phyloP scores from a whole-genome alignment of 768 basidiomycete genomes.

The Boletus subparvulus region DNA sequence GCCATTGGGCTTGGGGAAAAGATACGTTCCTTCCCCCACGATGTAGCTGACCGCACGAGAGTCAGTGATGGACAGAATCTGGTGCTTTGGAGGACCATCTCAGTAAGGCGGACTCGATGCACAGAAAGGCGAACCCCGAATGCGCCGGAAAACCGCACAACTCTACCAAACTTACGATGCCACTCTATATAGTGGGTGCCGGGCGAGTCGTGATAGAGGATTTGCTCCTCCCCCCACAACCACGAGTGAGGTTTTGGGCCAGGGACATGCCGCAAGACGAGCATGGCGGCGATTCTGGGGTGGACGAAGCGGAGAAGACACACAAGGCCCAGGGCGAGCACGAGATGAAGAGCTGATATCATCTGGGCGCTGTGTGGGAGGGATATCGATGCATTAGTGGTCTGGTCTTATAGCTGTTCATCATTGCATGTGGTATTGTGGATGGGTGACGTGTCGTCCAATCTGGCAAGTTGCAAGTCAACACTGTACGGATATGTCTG shows the following conservation, averaged over 20 bases:
- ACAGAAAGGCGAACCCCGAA: conserved; percentile 44
- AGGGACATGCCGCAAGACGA: conserved; percentile 45
- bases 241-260: conserved; percentile 50
- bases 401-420: conserved; percentile 7
- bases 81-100: conserved; percentile 41
- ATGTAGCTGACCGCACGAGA: conserved; percentile 52
- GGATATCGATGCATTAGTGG: not conserved
- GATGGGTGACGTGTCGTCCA: conserved; percentile 19
- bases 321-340: conserved; percentile 24
- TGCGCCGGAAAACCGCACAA: conserved; percentile 56
- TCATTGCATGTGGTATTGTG: not conserved
- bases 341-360: conserved; percentile 7
- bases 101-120: conserved; percentile 6
- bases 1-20: conserved; percentile 61
- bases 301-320: conserved; percentile 35
- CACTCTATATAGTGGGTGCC: conserved; percentile 53
- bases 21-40: conserved; percentile 52
- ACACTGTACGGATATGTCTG: conserved; percentile 25
- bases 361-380: conserved; percentile 1
- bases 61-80: conserved; percentile 58
- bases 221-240: conserved; percentile 64
- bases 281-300: conserved; percentile 34
- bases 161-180: conserved; percentile 52
- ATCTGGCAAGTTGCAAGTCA: conserved; percentile 5
- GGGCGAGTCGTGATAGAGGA: conserved; percentile 50